A percentile compares a stretch with the other conserved stretches of the same genome.
Evolutionary conservation across 1,139 yeast genomes (phyloP).

Genomic region (Geotrichum klebahnii): DNA sequence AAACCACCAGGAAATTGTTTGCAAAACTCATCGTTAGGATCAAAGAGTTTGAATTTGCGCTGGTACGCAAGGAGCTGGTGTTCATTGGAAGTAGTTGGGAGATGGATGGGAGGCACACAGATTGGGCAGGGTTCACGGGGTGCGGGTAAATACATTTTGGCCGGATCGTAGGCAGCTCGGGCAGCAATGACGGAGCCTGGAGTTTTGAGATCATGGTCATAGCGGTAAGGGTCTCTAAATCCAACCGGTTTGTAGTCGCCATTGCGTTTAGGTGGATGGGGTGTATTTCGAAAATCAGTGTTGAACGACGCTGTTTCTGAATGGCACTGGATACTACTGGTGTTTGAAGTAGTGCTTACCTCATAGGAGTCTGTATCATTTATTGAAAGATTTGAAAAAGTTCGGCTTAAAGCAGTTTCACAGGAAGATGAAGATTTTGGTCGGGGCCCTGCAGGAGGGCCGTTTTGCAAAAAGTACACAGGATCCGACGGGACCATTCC

Average conservation of each 20-base stretch:
- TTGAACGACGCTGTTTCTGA: not conserved
- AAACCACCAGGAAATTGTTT: conserved; percentile 10
- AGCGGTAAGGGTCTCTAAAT: conserved; percentile 18
- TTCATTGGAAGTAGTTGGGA: not conserved
- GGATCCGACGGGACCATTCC: too few species aligned
- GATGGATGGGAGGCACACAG: conserved; percentile 9
- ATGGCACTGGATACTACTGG: not conserved
- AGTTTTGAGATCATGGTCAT: conserved; percentile 5
- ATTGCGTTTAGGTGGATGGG: conserved; percentile 1
- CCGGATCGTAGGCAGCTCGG: conserved; percentile 11
- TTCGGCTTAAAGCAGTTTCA: too few species aligned
- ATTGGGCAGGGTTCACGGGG: conserved; percentile 14
- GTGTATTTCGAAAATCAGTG: not conserved
- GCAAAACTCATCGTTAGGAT: conserved; percentile 13
- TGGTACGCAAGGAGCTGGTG: not conserved
- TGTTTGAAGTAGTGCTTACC: not conserved
- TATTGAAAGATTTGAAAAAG: not conserved
- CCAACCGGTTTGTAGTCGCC: conserved; percentile 1
- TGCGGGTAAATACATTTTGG: conserved; percentile 13
- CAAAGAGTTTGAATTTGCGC: conserved; percentile 10
- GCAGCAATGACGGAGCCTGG: conserved; percentile 13
- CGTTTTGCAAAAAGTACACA: not conserved
- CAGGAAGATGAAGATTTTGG: not conserved
- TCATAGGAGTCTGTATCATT: not conserved
- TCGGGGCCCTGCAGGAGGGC: not conserved